Evolutionary conservation across 192 early-diverging fungal species (phyloP).

Genomic region (Gamsiella multidivaricata): DNA sequence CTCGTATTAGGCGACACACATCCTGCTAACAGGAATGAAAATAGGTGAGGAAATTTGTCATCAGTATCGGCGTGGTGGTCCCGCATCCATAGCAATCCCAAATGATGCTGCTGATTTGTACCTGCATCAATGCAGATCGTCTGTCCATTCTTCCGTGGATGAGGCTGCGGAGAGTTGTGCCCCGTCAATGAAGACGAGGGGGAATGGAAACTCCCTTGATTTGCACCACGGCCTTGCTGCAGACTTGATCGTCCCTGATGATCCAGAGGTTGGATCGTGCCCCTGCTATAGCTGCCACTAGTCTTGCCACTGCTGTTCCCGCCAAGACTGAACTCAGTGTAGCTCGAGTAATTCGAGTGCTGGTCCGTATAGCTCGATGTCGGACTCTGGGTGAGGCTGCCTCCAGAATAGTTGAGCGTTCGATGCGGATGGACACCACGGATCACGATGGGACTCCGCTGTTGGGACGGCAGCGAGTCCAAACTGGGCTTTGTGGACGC

Average conservation of each 20-base stretch:
- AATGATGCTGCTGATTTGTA: no score
- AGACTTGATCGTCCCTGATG: not conserved
- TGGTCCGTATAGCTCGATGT: constrained; percentile 20
- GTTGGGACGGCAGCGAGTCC: not conserved
- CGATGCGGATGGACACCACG: not conserved
- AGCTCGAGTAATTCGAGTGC: constrained; percentile 17
- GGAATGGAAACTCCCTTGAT: no score
- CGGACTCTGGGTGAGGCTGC: not conserved
- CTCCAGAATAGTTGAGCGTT: not conserved
- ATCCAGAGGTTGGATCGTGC: not conserved
- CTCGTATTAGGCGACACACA: not conserved
- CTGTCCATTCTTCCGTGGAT: not conserved
- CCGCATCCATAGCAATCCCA: no score
- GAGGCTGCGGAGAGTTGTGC: not conserved
- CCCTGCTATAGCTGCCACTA: not conserved
- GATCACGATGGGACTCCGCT: constrained; percentile 10
- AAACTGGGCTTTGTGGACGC: not conserved
- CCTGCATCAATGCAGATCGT: no score
- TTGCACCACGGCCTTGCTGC: no score
- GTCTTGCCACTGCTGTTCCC: not conserved
- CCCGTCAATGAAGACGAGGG: not conserved
- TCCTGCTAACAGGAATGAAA: not conserved
- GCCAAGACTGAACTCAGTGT: not conserved
- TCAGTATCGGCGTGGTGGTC: no score
- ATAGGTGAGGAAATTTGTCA: no score